Base-by-base conservation (phyloP, 352 stramenopile genomes). In the Globisporangium parvum region DNA sequence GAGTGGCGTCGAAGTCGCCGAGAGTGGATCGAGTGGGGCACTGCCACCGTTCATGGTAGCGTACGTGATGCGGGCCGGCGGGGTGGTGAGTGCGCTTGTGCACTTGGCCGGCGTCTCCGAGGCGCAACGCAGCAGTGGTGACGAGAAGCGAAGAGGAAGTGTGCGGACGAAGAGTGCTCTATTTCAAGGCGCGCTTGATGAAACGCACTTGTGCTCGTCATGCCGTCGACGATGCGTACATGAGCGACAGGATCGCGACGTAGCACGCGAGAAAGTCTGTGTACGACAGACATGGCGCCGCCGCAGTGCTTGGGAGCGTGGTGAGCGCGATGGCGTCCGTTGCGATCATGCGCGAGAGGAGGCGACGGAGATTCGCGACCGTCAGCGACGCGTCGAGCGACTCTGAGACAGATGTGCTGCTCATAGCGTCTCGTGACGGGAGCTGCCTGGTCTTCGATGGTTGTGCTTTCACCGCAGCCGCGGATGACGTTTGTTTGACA, bases 231-330 rank as follows among this genome's bases (percentile, higher is more conserved):
- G 57, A 47, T 18, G 50, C 51, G 55, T 73, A 63, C 20, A 63
- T 45, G 9, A 48, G 57, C 24, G 71, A 50, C 4, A 85, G 57
- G 37, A 74, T 76, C 1, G 77, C 80, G 0, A 87, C 71, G 49
- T 76, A 86, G 57, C 63, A 76, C 0, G 77, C 67, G 9, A 90
- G 65, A 24, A 90, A 90, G 41, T 90, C 80, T 0, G 77, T 90
- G 46, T 88, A 90, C 2, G 60, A 75, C 3, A 88, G 53, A 45
- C 80, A 90, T 0, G 73, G 65, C 0, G 47, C 21, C 3, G 70
- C 73, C 2, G 70, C 67, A 0, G 54, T 53, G 15, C 55, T 33
- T 6, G 80, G 80, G 2, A 86, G 20, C 2, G 37, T 6, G 1
- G 20, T 42, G 6, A 78, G n/a, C 1, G 65, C 63, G 1, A 88